Conservation (phyloP, 1,139 yeast genomes). For the Hansenula lynferdii region DNA sequence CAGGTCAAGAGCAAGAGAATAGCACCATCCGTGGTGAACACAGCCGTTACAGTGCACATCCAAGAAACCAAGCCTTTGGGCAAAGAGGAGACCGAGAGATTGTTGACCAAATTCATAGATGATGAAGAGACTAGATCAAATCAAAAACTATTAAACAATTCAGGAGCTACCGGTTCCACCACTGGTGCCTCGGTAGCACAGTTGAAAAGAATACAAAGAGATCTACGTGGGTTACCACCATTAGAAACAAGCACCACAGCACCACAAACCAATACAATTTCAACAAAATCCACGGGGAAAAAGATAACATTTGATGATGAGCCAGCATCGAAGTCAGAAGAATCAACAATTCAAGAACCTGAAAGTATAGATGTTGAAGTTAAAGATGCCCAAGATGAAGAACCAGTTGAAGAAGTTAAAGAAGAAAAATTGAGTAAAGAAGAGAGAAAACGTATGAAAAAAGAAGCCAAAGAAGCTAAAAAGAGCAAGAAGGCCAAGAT, state of each 20-base stretch:
- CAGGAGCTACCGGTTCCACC: conserved; percentile 4
- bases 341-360: conserved; percentile 24
- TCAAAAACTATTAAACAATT: conserved; percentile 7
- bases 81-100: conserved; percentile 39
- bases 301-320: conserved; percentile 18
- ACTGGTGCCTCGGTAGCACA: conserved; percentile 37
- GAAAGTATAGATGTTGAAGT: conserved; percentile 22
- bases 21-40: conserved; percentile 43
- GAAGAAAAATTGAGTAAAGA: conserved; percentile 22
- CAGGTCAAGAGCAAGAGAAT: conserved; percentile 28
- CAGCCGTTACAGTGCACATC: conserved; percentile 44
- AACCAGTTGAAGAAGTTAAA: conserved; percentile 10
- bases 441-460: conserved; percentile 14
- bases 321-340: conserved; percentile 13
- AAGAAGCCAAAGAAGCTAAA: conserved; percentile 7
- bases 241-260: conserved; percentile 16
- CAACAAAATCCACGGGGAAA: conserved; percentile 5
- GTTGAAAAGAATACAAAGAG: conserved; percentile 62
- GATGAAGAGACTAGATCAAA: conserved; percentile 23
- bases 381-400: conserved; percentile 22
- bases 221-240: conserved; percentile 69
- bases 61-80: conserved; percentile 26
- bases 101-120: conserved; percentile 42
- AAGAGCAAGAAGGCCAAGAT: conserved; percentile 9
- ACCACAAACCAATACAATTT: conserved; percentile 5